Percentiles rank a stretch among this genome's conserved stretches.
Conservation (phyloP, 352 stramenopile genomes). For the Pythium coloratum region DNA sequence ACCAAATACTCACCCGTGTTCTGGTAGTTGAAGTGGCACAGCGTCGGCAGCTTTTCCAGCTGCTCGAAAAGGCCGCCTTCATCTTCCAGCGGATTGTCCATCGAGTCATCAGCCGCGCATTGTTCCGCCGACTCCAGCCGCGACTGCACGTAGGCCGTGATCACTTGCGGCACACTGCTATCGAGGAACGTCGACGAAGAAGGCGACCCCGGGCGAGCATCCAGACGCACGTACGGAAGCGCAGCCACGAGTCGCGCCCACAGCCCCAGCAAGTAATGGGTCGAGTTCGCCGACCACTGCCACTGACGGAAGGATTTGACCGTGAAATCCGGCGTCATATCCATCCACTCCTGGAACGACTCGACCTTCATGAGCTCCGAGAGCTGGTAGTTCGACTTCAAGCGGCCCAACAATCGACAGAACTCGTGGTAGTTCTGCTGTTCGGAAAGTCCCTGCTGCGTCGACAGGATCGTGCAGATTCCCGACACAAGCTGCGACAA, state of each 20-base stretch:
- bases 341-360: conserved; percentile 97
- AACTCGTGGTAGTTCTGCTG: conserved; percentile 99
- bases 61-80: conserved; percentile 97
- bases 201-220: conserved; percentile 54
- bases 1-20: conserved; percentile 92
- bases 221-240: conserved; percentile 93
- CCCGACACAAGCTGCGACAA: conserved; percentile 91
- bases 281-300: conserved; percentile 93
- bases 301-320: conserved; percentile 96
- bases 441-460: conserved; percentile 96
- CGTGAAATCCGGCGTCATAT: conserved; percentile 95
- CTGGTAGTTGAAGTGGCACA: conserved; percentile 97
- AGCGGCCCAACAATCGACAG: conserved; percentile 94
- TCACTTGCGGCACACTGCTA: conserved; percentile 80
- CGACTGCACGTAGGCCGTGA: conserved; percentile 96
- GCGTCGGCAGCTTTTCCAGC: conserved; percentile 95
- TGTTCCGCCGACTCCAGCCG: conserved; percentile 95
- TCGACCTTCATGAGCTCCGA: conserved; percentile 97
- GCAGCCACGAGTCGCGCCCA: conserved; percentile 96
- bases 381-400: conserved; percentile 99
- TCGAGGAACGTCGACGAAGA: conserved; percentile 71
- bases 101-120: conserved; percentile 89
- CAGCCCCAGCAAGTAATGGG: conserved; percentile 97
- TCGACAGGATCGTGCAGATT: conserved; percentile 93
- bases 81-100: conserved; percentile 97